Conservation (phyloP, 805 yeast genomes). For the Candida broadrunensis region DNA sequence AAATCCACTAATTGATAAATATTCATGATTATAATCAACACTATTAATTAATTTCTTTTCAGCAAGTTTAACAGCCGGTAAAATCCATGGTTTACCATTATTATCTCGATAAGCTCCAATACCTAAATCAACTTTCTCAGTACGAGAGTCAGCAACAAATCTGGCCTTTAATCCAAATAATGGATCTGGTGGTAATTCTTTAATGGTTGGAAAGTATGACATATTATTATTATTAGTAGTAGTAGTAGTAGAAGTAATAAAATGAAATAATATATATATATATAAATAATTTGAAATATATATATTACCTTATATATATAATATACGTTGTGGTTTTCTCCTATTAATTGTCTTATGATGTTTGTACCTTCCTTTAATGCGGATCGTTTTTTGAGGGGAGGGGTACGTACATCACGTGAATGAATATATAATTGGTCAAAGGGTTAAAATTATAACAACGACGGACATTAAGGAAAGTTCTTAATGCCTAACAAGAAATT, state of each 20-base stretch:
- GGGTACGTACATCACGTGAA: background rate
- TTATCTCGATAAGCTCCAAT: constrained; percentile 79
- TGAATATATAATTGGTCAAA: too few relatives aligned
- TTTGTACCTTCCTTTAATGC: constrained; percentile 3
- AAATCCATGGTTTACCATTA: constrained; percentile 66
- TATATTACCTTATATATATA: too few relatives aligned
- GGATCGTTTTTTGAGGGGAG: constrained; percentile 1
- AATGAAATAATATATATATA: too few relatives aligned
- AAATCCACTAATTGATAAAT: constrained; percentile 78
- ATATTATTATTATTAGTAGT: constrained; percentile 16
- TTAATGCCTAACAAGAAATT: too few relatives aligned
- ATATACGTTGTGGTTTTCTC: too few relatives aligned
- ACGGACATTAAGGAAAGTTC: too few relatives aligned
- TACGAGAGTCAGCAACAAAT: constrained; percentile 53
- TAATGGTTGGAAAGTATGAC: constrained; percentile 48
- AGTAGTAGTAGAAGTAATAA: background rate
- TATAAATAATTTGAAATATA: too few relatives aligned
- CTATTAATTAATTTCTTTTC: constrained; percentile 61
- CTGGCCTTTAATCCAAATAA: constrained; percentile 78
- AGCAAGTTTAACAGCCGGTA: constrained; percentile 67
- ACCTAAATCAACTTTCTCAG: constrained; percentile 77
- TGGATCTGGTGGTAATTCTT: constrained; percentile 80
- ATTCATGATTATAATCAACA: constrained; percentile 77
- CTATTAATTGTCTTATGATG: constrained; percentile 1
- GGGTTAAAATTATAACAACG: too few relatives aligned